Conservation (phyloP, 805 yeast species). For the Lachancea quebecensis region DNA sequence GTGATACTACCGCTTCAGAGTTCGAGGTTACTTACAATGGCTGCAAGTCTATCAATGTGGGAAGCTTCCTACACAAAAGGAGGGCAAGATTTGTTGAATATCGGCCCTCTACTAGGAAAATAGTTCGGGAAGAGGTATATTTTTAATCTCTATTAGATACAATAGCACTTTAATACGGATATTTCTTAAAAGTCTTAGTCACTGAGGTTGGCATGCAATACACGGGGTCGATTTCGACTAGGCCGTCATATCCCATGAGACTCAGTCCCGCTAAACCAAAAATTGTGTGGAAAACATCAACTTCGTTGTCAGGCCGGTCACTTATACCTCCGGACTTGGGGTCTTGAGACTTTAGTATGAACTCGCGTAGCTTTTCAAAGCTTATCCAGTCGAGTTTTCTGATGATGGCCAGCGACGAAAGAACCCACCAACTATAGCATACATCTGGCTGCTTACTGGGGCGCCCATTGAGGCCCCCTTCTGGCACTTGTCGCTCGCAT, state of each 20-base stretch:
- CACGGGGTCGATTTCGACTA: constrained; percentile 71
- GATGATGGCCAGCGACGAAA: constrained; percentile 65
- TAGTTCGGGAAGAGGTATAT: constrained; percentile 41
- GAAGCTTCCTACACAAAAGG: constrained; percentile 43
- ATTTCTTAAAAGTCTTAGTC: constrained; percentile 32
- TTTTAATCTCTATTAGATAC: constrained; percentile 19
- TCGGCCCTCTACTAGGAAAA: constrained; percentile 49
- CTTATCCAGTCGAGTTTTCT: constrained; percentile 74
- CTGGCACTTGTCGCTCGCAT: constrained; percentile 75
- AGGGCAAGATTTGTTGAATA: constrained; percentile 69
- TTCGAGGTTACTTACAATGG: constrained; percentile 78
- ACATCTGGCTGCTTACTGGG: constrained; percentile 95
- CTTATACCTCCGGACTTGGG: constrained; percentile 77
- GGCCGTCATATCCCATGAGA: constrained; percentile 53
- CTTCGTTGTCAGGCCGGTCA: constrained; percentile 85
- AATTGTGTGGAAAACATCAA: constrained; percentile 86
- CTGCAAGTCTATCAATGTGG: constrained; percentile 71
- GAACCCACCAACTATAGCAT: constrained; percentile 98
- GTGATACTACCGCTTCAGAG: constrained; percentile 63
- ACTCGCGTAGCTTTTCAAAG: constrained; percentile 48
- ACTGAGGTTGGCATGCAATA: constrained; percentile 67
- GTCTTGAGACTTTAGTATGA: constrained; percentile 77
- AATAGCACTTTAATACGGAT: constrained; percentile 26
- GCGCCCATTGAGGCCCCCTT: constrained; percentile 93
- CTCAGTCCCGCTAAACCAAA: constrained; percentile 88